Conservation (phyloP, 2,329 filamentous ascomycete genomes). For the Sporothrix globosa region DNA sequence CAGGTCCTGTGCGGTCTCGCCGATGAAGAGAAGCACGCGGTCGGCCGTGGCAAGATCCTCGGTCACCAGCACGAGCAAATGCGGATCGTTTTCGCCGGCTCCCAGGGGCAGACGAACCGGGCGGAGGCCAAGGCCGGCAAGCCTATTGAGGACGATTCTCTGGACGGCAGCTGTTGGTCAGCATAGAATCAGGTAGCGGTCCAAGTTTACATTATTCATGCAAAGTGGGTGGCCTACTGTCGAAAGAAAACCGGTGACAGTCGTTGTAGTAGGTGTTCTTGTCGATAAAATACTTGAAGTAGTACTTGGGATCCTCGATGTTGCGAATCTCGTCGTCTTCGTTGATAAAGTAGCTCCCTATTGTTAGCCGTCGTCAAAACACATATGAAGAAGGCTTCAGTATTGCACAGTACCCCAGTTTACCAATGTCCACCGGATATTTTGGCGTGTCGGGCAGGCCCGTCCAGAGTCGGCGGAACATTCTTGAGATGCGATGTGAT, state of each 20-base stretch:
- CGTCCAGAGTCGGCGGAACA: slow-evolving; percentile 75
- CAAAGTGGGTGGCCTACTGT: slow-evolving; percentile 55
- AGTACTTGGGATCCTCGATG: slow-evolving; percentile 66
- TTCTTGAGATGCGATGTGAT: slow-evolving; percentile 43
- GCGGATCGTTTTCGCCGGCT: slow-evolving; percentile 52
- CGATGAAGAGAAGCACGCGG: slow-evolving; percentile 74
- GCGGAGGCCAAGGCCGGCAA: slow-evolving; percentile 62
- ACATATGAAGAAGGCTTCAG: background rate
- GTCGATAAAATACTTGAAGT: slow-evolving; percentile 74
- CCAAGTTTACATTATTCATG: no score
- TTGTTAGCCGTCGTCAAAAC: background rate
- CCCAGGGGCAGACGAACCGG: slow-evolving; percentile 65
- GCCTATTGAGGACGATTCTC: slow-evolving; percentile 62
- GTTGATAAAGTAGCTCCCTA: slow-evolving; percentile 74
- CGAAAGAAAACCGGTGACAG: slow-evolving; percentile 72
- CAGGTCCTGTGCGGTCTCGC: slow-evolving; percentile 71
- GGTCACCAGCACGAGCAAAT: slow-evolving; percentile 69
- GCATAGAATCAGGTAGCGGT: background rate
- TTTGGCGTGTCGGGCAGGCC: slow-evolving; percentile 68
- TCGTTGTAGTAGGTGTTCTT: slow-evolving; percentile 78
- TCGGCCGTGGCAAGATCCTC: slow-evolving; percentile 57
- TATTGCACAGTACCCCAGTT: slow-evolving; percentile 66
- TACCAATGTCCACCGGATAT: slow-evolving; percentile 67
- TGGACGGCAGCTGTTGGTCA: slow-evolving; percentile 61
- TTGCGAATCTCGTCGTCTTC: slow-evolving; percentile 70